Conservation (phyloP, 2,329 filamentous ascomycete genomes). For the Ascochyta fabae region DNA sequence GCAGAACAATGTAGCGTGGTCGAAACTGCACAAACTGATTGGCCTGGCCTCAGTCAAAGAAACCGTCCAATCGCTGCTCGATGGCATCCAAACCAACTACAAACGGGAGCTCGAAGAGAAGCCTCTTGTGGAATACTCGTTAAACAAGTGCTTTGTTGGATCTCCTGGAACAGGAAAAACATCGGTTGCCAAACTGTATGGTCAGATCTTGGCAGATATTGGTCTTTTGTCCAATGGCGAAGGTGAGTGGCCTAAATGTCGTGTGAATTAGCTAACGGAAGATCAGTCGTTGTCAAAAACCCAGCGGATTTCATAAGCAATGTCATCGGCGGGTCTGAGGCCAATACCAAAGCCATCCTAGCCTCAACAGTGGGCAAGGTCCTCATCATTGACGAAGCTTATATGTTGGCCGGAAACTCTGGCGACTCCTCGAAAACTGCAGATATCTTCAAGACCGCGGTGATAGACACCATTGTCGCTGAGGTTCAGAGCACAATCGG, state of each 20-base stretch:
- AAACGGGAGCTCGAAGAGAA: conserved; percentile 68
- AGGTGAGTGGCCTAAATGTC: conserved; percentile 50
- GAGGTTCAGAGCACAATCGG: conserved; percentile 73
- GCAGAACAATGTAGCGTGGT: conserved; percentile 62
- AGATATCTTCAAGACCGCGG: conserved; percentile 65
- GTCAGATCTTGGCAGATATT: conserved; percentile 69
- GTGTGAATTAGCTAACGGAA: conserved; percentile 8
- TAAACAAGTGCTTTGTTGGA: conserved; percentile 75
- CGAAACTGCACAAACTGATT: conserved; percentile 62
- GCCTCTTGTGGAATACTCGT: conserved; percentile 62
- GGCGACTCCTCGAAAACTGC: conserved; percentile 25
- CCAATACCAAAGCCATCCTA: conserved; percentile 74
- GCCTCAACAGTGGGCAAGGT: conserved; percentile 73
- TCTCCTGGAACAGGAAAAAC: conserved; percentile 80
- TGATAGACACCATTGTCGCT: conserved; percentile 76
- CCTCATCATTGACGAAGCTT: conserved; percentile 81
- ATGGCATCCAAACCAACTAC: conserved; percentile 69
- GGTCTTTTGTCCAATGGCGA: conserved; percentile 73
- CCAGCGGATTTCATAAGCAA: conserved; percentile 75
- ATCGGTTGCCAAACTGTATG: conserved; percentile 75
- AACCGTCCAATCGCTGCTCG: conserved; percentile 64
- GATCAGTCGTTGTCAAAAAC: conserved; percentile 71
- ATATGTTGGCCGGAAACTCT: conserved; percentile 61
- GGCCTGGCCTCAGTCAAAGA: conserved; percentile 69
- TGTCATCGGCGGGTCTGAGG: conserved; percentile 70